Evolutionary conservation across 225 moss, liverwort and hornwort genomes (phyloP), one percentile per base, ranked within the genome.

Genomic region (Rhytidiadelphus loreus): DNA sequence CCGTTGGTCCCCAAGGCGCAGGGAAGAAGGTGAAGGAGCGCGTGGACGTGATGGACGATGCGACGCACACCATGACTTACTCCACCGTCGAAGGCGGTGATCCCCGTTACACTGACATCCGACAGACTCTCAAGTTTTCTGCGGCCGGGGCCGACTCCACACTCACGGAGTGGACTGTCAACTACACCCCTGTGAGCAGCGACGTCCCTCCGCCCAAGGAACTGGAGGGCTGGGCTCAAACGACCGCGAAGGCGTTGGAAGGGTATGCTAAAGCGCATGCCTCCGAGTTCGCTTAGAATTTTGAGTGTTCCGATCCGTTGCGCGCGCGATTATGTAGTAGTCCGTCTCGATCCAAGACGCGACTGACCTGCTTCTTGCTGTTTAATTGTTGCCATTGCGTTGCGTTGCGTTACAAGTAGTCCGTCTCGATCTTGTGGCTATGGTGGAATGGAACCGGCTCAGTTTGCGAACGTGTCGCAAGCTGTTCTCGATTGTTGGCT

Each of bases 1-100:
- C 72, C 50, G 62, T 65, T 8, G 88, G 89, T 33, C 92, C 90
- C 50, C 25, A 85, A 85, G 90, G 44, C 3, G 89, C 68, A 5
- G 93, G 93, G 23, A 52, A 88, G 21, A 82, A 78, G 55, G 81
- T 92, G 81, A 92, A 89, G 88, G 92, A 93, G 77, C 83, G 33
- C 56, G 32, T 92, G 22, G 92, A 93, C 1, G 29, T 82, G 24
- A 28, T 88, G 55, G 91, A 92, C 81, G 92, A 92, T 1, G 86
- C 86, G 35, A 93, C 89, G 15, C 89, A 89, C 86, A 93, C 92
- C 6, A 12, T 92, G 22, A 6, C 6, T 7, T 86, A 89, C 83
- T n/a, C 89, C 60, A 25, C 63, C n/a, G 8, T 91, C 57, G 93
- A 93, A 73, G 91, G 92, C 43, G 92, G 92, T 5, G 92, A 93